Evolutionary conservation across 139 green algal species (phyloP).

Genomic region (Chlamydomonas sphaeroides): DNA sequence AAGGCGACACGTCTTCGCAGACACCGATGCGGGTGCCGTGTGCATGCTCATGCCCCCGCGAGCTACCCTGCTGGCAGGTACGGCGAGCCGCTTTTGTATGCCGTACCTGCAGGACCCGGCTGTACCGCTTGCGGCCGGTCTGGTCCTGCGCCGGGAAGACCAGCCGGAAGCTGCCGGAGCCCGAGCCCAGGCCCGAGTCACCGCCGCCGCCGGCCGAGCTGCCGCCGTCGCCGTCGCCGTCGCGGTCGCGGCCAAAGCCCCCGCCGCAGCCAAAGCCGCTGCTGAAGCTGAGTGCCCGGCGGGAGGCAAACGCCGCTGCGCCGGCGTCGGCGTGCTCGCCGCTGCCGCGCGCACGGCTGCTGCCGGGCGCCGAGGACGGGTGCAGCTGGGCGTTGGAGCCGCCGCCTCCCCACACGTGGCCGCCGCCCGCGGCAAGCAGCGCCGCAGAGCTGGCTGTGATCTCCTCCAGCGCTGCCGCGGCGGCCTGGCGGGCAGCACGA

Average conservation of each 20-base stretch:
- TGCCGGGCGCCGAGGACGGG: too few relatives aligned
- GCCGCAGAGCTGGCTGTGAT: conserved; percentile 8
- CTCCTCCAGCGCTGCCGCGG: conserved; percentile 36
- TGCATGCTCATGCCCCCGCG: neutral
- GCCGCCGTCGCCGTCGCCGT: too few relatives aligned
- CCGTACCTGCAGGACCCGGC: conserved; percentile 16
- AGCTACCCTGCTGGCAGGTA: neutral
- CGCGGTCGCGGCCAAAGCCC: too few relatives aligned
- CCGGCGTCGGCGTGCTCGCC: too few relatives aligned
- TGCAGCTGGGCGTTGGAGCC: neutral
- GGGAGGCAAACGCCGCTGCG: neutral
- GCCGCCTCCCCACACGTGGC: conserved; percentile 13
- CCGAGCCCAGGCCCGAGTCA: neutral
- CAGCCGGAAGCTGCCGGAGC: conserved; percentile 22
- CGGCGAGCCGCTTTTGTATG: neutral
- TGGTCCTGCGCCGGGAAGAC: conserved; percentile 16
- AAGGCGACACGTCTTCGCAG: too few relatives aligned
- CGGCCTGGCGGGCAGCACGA: neutral
- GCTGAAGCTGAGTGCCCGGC: neutral
- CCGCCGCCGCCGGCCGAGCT: neutral
- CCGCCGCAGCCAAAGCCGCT: too few relatives aligned
- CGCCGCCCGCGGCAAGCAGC: conserved; percentile 16
- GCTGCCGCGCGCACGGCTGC: too few relatives aligned
- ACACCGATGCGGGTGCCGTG: too few relatives aligned
- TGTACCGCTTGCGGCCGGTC: neutral